Evolutionary conservation across 805 yeast genomes (phyloP).

Genomic region (Torulaspora franciscae): DNA sequence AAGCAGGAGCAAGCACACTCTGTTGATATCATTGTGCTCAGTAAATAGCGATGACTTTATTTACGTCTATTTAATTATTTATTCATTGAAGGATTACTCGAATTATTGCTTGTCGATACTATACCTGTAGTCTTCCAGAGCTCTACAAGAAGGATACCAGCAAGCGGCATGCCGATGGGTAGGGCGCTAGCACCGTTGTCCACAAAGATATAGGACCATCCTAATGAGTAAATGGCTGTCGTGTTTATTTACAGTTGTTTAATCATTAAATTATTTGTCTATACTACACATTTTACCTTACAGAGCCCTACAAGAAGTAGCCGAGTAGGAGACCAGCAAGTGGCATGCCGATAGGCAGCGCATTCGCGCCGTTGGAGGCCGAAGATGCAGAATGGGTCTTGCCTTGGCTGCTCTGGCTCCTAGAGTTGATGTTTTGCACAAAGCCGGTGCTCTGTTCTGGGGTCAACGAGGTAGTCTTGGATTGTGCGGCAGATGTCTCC

Average conservation of each 20-base stretch:
- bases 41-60: constrained; percentile 8
- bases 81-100: not conserved
- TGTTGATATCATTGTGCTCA: constrained; percentile 8
- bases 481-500: not conserved
- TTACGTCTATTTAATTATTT: constrained; percentile 8
- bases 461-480: constrained; percentile 2
- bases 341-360: constrained; percentile 6
- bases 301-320: constrained; percentile 1
- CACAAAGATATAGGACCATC: too few relatives aligned
- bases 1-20: constrained; percentile 1
- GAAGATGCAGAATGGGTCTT: constrained; percentile 7
- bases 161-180: constrained; percentile 1
- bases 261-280: not conserved
- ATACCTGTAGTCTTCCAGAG: not conserved
- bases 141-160: constrained; percentile 4
- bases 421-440: constrained; percentile 19
- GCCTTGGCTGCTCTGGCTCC: constrained; percentile 5
- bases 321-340: constrained; percentile 5
- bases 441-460: constrained; percentile 17
- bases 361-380: constrained; percentile 11
- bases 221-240: not conserved
- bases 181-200: too few relatives aligned
- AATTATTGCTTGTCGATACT: not conserved
- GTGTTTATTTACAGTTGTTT: not conserved
- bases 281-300: not conserved